A percentile compares a stretch with the other conserved stretches of the same genome.
phyloP scores from a whole-genome alignment of 2,329 filamentous ascomycete species.

The Cladosporium sp. region DNA sequence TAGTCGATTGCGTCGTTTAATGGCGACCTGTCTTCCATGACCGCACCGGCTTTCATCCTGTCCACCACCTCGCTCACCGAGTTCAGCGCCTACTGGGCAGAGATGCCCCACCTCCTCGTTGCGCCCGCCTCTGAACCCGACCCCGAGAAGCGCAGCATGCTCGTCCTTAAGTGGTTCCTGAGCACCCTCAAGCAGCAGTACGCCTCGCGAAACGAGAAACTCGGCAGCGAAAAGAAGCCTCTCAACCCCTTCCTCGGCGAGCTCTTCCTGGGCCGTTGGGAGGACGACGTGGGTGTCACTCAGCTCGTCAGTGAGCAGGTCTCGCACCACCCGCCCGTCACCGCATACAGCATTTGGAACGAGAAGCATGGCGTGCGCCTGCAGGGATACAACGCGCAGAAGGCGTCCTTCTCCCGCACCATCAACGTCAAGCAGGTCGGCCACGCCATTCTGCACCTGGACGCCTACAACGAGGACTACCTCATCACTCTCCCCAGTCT shows the following conservation, averaged over 20 bases:
- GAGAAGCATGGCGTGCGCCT: conserved; percentile 73
- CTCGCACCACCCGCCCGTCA: conserved; percentile 92
- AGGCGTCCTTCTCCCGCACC: conserved; percentile 89
- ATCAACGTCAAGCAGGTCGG: conserved; percentile 82
- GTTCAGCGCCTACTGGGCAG: conserved; percentile 61
- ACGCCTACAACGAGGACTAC: conserved; percentile 69
- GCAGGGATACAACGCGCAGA: conserved; percentile 91
- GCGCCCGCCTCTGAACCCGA: conserved; percentile 79
- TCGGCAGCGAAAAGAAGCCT: conserved; percentile 95
- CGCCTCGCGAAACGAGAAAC: conserved; percentile 71
- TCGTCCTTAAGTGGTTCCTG: conserved; percentile 96
- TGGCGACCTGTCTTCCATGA: conserved; percentile 59
- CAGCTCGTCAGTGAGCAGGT: conserved; percentile 93
- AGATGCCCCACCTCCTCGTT: conserved; percentile 67
- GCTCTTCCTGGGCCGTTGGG: conserved; percentile 90
- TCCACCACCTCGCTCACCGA: conserved; percentile 58
- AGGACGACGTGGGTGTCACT: conserved; percentile 77
- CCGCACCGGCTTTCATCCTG: conserved; percentile 59
- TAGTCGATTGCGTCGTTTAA: conserved; percentile 58
- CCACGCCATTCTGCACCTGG: conserved; percentile 79
- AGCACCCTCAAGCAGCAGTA: conserved; percentile 90
- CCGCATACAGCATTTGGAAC: conserved; percentile 91
- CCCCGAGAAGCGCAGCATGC: conserved; percentile 76
- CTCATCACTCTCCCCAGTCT: conserved; percentile 88
- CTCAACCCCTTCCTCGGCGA: conserved; percentile 95